Percentiles rank a stretch among this genome's conserved stretches.
Evolutionary conservation across 805 yeast genomes (phyloP).

Genomic region (Candida manassasensis): DNA sequence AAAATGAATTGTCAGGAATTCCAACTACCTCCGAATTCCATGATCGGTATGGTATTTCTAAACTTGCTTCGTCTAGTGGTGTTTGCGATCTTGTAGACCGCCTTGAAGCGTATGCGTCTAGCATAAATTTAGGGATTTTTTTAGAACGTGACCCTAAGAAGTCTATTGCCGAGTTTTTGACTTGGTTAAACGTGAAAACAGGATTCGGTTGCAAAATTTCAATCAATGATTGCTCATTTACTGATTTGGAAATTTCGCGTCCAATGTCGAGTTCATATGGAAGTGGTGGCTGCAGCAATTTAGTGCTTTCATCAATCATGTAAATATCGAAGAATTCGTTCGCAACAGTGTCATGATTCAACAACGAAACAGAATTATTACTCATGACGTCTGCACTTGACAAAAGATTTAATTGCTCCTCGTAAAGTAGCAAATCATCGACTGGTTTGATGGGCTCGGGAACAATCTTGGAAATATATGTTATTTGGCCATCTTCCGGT

Average conservation of each 20-base stretch:
- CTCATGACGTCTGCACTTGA: slow-evolving; percentile 28
- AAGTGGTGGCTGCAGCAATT: slow-evolving; percentile 22
- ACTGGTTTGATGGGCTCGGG: neutral
- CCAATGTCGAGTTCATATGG: slow-evolving; percentile 40
- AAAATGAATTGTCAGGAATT: slow-evolving; percentile 31
- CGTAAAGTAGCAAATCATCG: slow-evolving; percentile 6
- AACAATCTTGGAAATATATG: neutral
- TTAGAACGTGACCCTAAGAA: slow-evolving; percentile 34
- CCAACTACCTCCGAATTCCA: slow-evolving; percentile 22
- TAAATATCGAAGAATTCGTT: slow-evolving; percentile 35
- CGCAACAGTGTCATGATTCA: slow-evolving; percentile 20
- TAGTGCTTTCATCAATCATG: slow-evolving; percentile 27
- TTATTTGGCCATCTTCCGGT: neutral
- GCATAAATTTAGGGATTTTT: slow-evolving; percentile 26
- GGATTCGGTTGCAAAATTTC: slow-evolving; percentile 1
- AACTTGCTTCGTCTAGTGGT: slow-evolving; percentile 4
- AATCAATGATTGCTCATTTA: neutral
- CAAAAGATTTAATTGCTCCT: slow-evolving; percentile 16
- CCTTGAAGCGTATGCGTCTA: slow-evolving; percentile 20
- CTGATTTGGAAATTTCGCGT: slow-evolving; percentile 8
- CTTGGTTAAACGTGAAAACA: slow-evolving; percentile 10
- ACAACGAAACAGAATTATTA: slow-evolving; percentile 19
- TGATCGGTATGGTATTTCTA: slow-evolving; percentile 3
- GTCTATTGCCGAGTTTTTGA: slow-evolving; percentile 10
- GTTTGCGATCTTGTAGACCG: slow-evolving; percentile 8